phyloP scores from a whole-genome alignment of 1,139 yeast species.

The Petasospora rhodanensis region DNA sequence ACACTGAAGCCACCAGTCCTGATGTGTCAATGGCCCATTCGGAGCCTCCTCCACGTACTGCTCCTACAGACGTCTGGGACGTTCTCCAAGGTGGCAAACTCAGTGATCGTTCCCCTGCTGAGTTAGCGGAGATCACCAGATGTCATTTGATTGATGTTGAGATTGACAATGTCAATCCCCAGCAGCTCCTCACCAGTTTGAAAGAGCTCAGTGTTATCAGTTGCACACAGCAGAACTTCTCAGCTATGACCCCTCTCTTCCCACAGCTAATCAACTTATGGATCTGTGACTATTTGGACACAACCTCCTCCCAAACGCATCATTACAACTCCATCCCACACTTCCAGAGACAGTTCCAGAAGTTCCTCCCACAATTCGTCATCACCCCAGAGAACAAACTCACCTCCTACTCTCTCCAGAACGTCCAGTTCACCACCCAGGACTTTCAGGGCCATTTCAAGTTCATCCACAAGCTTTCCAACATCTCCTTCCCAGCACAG shows the following conservation, averaged over 20 bases:
- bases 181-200: neutral
- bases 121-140: neutral
- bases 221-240: slow-evolving; percentile 1
- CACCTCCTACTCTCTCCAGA: slow-evolving; percentile 2
- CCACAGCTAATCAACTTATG: slow-evolving; percentile 5
- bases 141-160: slow-evolving; percentile 5
- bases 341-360: neutral
- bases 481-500: neutral
- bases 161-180: slow-evolving; percentile 3
- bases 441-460: slow-evolving; percentile 4
- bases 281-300: slow-evolving; percentile 2
- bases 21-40: too few species aligned
- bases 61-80: too few species aligned
- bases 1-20: too few species aligned
- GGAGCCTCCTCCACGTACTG: too few species aligned
- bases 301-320: too few species aligned
- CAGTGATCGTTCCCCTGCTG: slow-evolving; percentile 1
- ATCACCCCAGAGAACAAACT: neutral
- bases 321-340: neutral
- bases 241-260: slow-evolving; percentile 2
- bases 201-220: slow-evolving; percentile 3
- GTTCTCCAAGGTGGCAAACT: slow-evolving; percentile 2
- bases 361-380: neutral
- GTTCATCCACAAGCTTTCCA: slow-evolving; percentile 2
- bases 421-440: slow-evolving; percentile 1